Evolutionary conservation across 192 early-diverging fungal genomes (phyloP), one percentile per base, ranked within the genome.

Genomic region (Rhizophagus sp.): DNA sequence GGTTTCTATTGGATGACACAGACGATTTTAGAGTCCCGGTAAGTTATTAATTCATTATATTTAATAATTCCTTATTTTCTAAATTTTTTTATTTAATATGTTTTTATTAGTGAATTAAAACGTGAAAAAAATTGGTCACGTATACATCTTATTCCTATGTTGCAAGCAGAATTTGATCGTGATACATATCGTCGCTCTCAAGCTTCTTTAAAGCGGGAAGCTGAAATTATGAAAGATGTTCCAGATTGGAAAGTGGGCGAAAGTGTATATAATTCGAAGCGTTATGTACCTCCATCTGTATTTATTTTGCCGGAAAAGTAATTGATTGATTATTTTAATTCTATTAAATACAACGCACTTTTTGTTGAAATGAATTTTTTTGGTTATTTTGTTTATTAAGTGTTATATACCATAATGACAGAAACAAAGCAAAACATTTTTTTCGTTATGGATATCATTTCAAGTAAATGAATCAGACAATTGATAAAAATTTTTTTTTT

Each of bases 121-220:
- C 92, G 98, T 77, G 97, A 98, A 85, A 95, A 97, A 79, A 88
- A 92, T 15, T 99, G 98, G 98, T 85, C 92, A 70, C 92, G 98
- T 64, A 96, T 99, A 80, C 88, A 96, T 88, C 87, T 99, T 24
- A 87, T 96, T 24, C 98, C 98, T 3, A 77, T 97, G 78, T 89
- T 98, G 39, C 93, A 96, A 82, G 97, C 98, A 52, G 98, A 99
- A 88, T 88, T 91, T 6, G 98, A 99, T 85, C 91, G 98, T 25
- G 97, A 98, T 83, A 85, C 88, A 27, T 94, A 96, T 84, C 90
- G 96, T 72, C 89, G 96, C n/a, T 87, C 92, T 64, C 84, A 88
- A 47, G 93, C 95, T 17, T 86, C 92, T 30, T 87, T 90, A 27
- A 87, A 87, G 30, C 89, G 93, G 25, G 97, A 98, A 83, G 88